A percentile compares a stretch with the other conserved stretches of the same genome.
Conservation (phyloP, 192 early-diverging fungal species). For the Phlyctochytrium arcticum region DNA sequence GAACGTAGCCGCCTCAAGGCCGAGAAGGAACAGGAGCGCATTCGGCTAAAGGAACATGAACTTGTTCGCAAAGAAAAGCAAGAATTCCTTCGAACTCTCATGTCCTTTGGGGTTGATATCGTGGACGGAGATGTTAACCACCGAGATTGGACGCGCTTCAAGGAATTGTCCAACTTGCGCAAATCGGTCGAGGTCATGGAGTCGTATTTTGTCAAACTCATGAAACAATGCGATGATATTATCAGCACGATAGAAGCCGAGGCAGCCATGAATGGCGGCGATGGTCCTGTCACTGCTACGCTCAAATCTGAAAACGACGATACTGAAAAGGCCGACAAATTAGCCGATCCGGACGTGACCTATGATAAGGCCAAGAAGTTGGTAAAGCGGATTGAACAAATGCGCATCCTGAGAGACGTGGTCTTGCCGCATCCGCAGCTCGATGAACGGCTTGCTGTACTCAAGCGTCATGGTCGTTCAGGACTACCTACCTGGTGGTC, state of each 20-base stretch:
- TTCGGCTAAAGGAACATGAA: constrained; percentile 30
- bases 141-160: constrained; percentile 66
- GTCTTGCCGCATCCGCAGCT: constrained; percentile 54
- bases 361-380: constrained; percentile 67
- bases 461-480: constrained; percentile 35
- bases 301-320: constrained; percentile 10
- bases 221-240: constrained; percentile 58
- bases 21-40: constrained; percentile 40
- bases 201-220: constrained; percentile 55
- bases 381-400: constrained; percentile 63
- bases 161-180: constrained; percentile 58
- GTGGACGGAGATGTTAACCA: not conserved
- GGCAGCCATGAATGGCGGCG: not conserved
- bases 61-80: constrained; percentile 46
- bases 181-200: constrained; percentile 69
- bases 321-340: constrained; percentile 14
- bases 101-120: constrained; percentile 48
- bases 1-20: constrained; percentile 29
- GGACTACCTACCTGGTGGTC: constrained; percentile 71
- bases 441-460: constrained; percentile 21
- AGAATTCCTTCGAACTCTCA: constrained; percentile 48
- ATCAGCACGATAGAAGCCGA: constrained; percentile 23
- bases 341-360: constrained; percentile 52
- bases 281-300: not conserved
- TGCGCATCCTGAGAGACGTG: constrained; percentile 63